Percentiles rank a stretch among this genome's conserved stretches.
Evolutionary conservation across 805 yeast species (phyloP).

Genomic region (Yarrowia alimentaria): DNA sequence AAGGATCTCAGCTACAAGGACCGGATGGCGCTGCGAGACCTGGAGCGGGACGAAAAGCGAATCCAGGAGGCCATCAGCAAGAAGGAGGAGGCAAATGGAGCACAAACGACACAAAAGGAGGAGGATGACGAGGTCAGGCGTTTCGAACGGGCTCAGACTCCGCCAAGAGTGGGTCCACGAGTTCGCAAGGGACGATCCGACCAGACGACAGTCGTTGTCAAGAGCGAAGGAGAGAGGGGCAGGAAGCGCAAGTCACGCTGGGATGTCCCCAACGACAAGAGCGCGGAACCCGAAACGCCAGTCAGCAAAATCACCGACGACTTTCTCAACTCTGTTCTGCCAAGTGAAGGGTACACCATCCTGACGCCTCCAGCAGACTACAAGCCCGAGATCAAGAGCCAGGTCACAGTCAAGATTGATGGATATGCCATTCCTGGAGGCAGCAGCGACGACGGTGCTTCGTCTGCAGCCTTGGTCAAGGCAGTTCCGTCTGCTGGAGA

Average conservation of each 20-base stretch:
- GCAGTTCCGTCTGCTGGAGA: conserved; percentile 3
- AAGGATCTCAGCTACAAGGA: conserved; percentile 44
- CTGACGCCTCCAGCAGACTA: conserved; percentile 49
- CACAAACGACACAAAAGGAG: conserved; percentile 29
- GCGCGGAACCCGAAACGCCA: conserved; percentile 32
- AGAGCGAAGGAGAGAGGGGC: conserved; percentile 26
- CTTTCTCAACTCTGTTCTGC: conserved; percentile 50
- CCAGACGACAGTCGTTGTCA: conserved; percentile 31
- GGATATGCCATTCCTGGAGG: conserved; percentile 57
- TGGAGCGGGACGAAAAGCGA: conserved; percentile 43
- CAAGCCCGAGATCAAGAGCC: conserved; percentile 43
- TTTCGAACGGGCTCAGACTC: conserved; percentile 31
- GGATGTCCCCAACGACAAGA: conserved; percentile 36
- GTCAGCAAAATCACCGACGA: conserved; percentile 46
- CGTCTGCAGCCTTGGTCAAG: conserved; percentile 44
- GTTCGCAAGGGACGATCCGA: conserved; percentile 42
- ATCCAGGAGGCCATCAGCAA: conserved; percentile 37
- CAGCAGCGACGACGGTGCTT: conserved; percentile 31
- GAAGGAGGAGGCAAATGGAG: conserved; percentile 32
- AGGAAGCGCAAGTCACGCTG: conserved; percentile 37
- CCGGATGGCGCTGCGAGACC: conserved; percentile 44
- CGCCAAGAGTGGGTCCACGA: conserved; percentile 36
- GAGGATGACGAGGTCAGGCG: conserved; percentile 31
- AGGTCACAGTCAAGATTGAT: conserved; percentile 34
- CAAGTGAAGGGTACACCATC: conserved; percentile 48